These are phyloP conservation scores for Umbelopsis sp. DNA, from an alignment of 192 early-diverging fungal species.

Conservation along the genomic window DNA sequence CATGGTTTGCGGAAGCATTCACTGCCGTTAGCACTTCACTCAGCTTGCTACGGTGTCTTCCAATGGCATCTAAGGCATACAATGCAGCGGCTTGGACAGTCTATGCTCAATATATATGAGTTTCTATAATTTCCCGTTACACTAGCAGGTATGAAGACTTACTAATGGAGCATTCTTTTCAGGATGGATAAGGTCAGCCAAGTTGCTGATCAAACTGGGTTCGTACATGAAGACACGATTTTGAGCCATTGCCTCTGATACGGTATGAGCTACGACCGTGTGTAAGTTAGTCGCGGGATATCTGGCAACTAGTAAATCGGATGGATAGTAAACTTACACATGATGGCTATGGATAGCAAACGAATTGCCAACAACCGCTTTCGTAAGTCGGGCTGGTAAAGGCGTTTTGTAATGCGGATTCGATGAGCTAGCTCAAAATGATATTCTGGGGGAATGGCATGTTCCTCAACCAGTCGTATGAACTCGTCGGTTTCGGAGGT, in stretches of 20 bases:
- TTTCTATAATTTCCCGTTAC: neutral
- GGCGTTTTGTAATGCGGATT: slow-evolving; percentile 72
- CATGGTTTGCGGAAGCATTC: slow-evolving; percentile 93
- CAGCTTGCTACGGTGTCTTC: slow-evolving; percentile 74
- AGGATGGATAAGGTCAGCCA: slow-evolving; percentile 78
- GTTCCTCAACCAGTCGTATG: slow-evolving; percentile 59
- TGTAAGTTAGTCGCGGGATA: neutral
- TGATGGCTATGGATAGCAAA: slow-evolving; percentile 76
- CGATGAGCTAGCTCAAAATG: slow-evolving; percentile 80
- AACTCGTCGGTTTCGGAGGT: slow-evolving; percentile 58
- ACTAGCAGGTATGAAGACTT: slow-evolving; percentile 27
- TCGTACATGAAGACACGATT: slow-evolving; percentile 85
- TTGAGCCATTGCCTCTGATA: slow-evolving; percentile 60
- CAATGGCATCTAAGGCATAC: slow-evolving; percentile 81
- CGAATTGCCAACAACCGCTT: slow-evolving; percentile 69
- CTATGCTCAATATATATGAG: slow-evolving; percentile 29
- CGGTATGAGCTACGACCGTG: slow-evolving; percentile 51
- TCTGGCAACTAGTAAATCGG: too few relatives aligned
- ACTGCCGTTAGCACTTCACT: slow-evolving; percentile 83
- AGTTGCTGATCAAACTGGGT: slow-evolving; percentile 78
- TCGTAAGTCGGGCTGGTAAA: slow-evolving; percentile 50
- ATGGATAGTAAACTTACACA: slow-evolving; percentile 53
- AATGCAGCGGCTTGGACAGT: slow-evolving; percentile 80
- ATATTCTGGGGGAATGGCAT: slow-evolving; percentile 72
- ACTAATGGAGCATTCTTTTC: slow-evolving; percentile 66